phyloP scores from a whole-genome alignment of 345 rosid species.

The Moricandia arvensis region DNA sequence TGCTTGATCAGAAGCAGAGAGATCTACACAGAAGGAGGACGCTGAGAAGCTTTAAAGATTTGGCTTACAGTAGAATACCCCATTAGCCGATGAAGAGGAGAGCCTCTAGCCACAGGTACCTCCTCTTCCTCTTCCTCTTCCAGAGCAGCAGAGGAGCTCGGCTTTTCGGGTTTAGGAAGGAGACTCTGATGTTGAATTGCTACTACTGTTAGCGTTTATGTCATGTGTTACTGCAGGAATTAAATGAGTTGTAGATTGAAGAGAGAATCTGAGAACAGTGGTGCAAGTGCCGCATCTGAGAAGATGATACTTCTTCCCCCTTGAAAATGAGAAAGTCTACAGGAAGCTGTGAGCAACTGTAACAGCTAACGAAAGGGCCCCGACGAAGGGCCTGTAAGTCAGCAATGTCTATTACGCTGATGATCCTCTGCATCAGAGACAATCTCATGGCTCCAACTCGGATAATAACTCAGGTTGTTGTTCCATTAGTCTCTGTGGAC shows the following conservation, averaged over 20 bases:
- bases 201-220: slow-evolving; percentile 33
- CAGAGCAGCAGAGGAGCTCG: slow-evolving; percentile 39
- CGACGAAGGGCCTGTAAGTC: slow-evolving; percentile 41
- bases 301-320: slow-evolving; percentile 58
- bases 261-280: slow-evolving; percentile 61
- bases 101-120: slow-evolving; percentile 43
- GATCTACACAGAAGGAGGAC: slow-evolving; percentile 25
- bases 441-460: slow-evolving; percentile 39
- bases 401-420: slow-evolving; percentile 42
- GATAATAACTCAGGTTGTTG: slow-evolving; percentile 45
- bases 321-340: slow-evolving; percentile 71
- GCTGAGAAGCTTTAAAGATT: slow-evolving; percentile 42
- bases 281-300: slow-evolving; percentile 78
- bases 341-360: slow-evolving; percentile 67
- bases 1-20: slow-evolving; percentile 25
- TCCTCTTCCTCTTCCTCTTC: slow-evolving; percentile 42
- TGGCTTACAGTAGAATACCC: slow-evolving; percentile 78
- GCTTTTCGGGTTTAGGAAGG: slow-evolving; percentile 37
- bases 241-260: slow-evolving; percentile 54
- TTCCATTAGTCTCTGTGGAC: slow-evolving; percentile 57
- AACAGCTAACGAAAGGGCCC: slow-evolving; percentile 71
- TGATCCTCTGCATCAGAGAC: slow-evolving; percentile 45
- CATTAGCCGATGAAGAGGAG: slow-evolving; percentile 80
- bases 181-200: slow-evolving; percentile 36
- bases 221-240: slow-evolving; percentile 34